These are phyloP conservation scores for Candida sp. DNA, from an alignment of 1,139 yeast genomes.

Conservation along the genomic window DNA sequence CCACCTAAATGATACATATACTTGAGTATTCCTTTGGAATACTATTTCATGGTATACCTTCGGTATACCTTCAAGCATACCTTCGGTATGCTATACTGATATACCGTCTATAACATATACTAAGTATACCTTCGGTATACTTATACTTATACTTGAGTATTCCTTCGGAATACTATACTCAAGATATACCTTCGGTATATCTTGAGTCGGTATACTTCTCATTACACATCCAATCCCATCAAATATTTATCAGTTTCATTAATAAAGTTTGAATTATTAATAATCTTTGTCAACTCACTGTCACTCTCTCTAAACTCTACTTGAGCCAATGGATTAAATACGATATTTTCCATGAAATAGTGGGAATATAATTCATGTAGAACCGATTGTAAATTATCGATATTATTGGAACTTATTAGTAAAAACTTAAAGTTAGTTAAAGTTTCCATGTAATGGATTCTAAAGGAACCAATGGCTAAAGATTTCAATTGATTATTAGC, in stretches of 20 bases:
- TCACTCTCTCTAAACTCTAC: constrained; percentile 38
- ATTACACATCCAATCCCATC: constrained; percentile 2
- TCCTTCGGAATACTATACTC: too few species aligned
- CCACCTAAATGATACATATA: too few species aligned
- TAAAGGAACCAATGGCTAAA: constrained; percentile 68
- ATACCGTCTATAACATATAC: too few species aligned
- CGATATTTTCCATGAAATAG: constrained; percentile 66
- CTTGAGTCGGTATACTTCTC: too few species aligned
- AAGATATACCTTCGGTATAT: too few species aligned
- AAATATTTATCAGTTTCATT: constrained; percentile 39
- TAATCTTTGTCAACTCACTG: constrained; percentile 17
- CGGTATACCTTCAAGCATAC: too few species aligned
- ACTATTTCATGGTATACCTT: too few species aligned
- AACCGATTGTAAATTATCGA: constrained; percentile 57
- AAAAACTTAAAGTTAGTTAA: constrained; percentile 77
- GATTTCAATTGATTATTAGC: constrained; percentile 56
- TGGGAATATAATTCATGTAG: constrained; percentile 67
- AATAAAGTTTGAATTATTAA: constrained; percentile 43
- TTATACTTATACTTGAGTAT: too few species aligned
- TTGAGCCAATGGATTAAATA: constrained; percentile 57
- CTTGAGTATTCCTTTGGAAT: too few species aligned
- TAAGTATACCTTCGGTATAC: too few species aligned
- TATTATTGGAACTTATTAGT: constrained; percentile 63
- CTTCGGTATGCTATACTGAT: too few species aligned
- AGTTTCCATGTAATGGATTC: constrained; percentile 79